A percentile compares a stretch with the other conserved stretches of the same genome.
Conservation (phyloP, 148 eudicot genomes). For the Agrostemma githago region DNA sequence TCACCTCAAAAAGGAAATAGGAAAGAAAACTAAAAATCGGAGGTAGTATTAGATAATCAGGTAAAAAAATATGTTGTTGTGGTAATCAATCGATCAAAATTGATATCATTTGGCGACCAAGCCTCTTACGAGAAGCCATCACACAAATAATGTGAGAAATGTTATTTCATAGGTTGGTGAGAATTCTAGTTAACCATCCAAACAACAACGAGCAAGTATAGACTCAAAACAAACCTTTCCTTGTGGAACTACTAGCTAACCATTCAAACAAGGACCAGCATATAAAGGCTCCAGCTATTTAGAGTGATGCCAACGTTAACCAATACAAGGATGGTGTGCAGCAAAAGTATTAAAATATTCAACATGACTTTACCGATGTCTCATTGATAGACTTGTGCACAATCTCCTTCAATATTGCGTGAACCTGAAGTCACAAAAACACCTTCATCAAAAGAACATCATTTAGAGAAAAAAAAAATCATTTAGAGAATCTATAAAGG, state of each 20-base stretch:
- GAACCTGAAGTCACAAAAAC: slow-evolving; percentile 54
- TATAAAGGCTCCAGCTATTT: background rate
- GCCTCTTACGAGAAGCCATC: background rate
- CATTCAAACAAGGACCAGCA: background rate
- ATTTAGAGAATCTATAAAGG: background rate
- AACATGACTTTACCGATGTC: slow-evolving; percentile 53
- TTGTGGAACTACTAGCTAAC: background rate
- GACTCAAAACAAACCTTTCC: too few relatives aligned
- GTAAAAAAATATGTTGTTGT: too few relatives aligned
- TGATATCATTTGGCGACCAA: background rate
- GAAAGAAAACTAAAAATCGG: too few relatives aligned
- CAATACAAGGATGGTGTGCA: background rate
- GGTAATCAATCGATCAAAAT: background rate
- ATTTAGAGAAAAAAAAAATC: background rate
- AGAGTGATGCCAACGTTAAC: background rate
- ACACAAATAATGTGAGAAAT: background rate
- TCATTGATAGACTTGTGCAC: slow-evolving; percentile 82
- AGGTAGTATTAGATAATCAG: too few relatives aligned
- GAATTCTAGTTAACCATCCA: background rate
- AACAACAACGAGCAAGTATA: background rate
- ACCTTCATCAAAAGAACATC: slow-evolving; percentile 21
- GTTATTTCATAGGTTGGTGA: background rate
- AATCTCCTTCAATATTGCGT: slow-evolving; percentile 78
- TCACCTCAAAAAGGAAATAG: too few relatives aligned
- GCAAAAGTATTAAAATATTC: background rate